Evolutionary conservation across 768 basidiomycete genomes (phyloP), one percentile per base, ranked within the genome.

Genomic region (Phlebiopsis flavidoalba): DNA sequence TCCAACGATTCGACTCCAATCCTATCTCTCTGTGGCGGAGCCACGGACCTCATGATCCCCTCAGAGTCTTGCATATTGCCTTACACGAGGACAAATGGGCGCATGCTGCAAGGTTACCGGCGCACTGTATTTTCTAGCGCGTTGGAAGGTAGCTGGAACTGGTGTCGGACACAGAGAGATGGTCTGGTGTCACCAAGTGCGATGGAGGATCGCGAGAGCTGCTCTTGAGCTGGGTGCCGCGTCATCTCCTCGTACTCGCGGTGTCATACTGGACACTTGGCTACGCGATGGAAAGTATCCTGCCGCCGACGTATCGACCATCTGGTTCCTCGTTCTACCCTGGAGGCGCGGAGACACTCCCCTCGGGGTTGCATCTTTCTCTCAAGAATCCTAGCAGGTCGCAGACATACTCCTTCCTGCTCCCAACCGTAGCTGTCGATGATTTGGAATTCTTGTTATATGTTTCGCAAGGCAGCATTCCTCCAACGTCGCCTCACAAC

Each of bases 141-240:
- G 0, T 76, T 98, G 24, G 90, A 95, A 52, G 92, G 93, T n/a
- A 83, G 88, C 2, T 96, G 95, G 91, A n/a, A 93, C 95, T 1
- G 93, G 93, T 1, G 91, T 98, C 5, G 96, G 95, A 24, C 97
- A 99, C 71, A 86, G 86, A 46, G 95, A 92, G 61, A 95, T 98
- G 84, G 93, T 98, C 4, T 99, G 97, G 97, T 98, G 97, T 70
- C 93, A 98, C 73, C 97, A 99, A 74, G 87, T 98, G 10, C 88
- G 97, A 45, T 93, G 89, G 89, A 83, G 86, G 22, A 78, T 96
- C 36, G 95, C 95, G 15, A 80, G 91, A 56, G 84, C 86, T 19
- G 86, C 87, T 24, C 74, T 98, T 6, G 91, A 93, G 66, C 75
- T 91, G 11, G 81, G 81, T 2, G 68, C 63, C n/a, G 59, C 68